Percentiles rank a stretch among this genome's conserved stretches.
Conservation (phyloP, 176 grass and related monocot genomes). For the Poa pratensis region DNA sequence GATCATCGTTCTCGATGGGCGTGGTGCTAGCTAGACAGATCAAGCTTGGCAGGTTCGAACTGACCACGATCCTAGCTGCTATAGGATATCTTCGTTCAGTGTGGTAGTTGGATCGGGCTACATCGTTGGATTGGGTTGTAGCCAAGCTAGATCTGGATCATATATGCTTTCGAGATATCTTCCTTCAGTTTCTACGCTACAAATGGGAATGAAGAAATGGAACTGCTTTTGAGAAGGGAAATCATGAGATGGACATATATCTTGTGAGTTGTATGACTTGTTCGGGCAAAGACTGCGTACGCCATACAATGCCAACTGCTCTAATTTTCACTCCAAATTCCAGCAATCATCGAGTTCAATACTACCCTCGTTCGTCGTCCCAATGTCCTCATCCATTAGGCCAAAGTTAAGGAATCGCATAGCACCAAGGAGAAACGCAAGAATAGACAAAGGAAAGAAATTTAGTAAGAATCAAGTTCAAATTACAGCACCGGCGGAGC, state of each 20-base stretch:
- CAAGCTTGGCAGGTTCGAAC: neutral
- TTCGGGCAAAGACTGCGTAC: neutral
- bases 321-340: no score
- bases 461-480: no score
- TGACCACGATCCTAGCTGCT: neutral
- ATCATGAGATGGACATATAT: neutral
- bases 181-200: neutral
- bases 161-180: no score
- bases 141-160: neutral
- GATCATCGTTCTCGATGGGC: neutral
- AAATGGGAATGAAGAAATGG: neutral
- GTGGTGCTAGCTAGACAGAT: neutral
- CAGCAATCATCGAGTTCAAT: no score
- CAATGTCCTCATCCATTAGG: no score
- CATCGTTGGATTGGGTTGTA: neutral
- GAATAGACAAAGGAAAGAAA: no score
- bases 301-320: no score
- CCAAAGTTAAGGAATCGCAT: no score
- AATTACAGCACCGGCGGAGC: no score
- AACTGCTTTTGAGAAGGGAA: neutral
- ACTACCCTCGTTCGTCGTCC: no score
- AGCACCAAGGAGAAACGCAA: no score
- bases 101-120: neutral
- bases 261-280: neutral
- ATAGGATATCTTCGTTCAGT: neutral